phyloP scores from a whole-genome alignment of 148 eudicot genomes.

The Arbutus unedo region DNA sequence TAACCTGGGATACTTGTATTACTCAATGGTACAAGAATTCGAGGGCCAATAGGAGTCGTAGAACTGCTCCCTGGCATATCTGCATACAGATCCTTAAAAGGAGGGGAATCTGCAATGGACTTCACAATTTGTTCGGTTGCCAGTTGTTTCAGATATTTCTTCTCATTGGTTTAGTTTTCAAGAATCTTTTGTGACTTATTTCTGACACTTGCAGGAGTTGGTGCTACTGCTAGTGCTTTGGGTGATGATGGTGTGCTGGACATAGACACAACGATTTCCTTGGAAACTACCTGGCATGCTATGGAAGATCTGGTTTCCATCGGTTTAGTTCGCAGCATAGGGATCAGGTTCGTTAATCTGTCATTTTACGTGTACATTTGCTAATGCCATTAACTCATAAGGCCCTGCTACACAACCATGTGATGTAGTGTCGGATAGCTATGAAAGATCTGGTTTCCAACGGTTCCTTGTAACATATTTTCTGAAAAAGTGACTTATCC shows the following conservation, averaged over 20 bases:
- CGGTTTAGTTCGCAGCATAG: conserved; percentile 90
- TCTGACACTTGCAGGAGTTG: conserved; percentile 53
- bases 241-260: conserved; percentile 84
- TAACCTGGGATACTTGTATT: neutral
- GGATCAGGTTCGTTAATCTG: conserved; percentile 52
- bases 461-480: neutral
- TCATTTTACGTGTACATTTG: neutral
- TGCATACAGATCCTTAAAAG: neutral
- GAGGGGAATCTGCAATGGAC: neutral
- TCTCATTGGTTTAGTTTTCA: neutral
- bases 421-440: neutral
- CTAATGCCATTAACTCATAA: neutral
- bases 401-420: neutral
- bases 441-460: no score
- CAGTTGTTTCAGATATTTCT: neutral
- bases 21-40: neutral
- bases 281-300: conserved; percentile 95
- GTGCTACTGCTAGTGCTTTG: conserved; percentile 74
- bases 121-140: neutral
- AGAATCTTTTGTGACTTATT: conserved; percentile 7
- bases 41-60: neutral
- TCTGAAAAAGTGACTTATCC: neutral
- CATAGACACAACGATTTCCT: conserved; percentile 73
- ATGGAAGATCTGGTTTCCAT: conserved; percentile 84
- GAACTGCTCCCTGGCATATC: neutral